Percentiles rank a stretch among this genome's conserved stretches.
phyloP scores from a whole-genome alignment of 805 yeast species.

The Yamadazyma phyllophila region DNA sequence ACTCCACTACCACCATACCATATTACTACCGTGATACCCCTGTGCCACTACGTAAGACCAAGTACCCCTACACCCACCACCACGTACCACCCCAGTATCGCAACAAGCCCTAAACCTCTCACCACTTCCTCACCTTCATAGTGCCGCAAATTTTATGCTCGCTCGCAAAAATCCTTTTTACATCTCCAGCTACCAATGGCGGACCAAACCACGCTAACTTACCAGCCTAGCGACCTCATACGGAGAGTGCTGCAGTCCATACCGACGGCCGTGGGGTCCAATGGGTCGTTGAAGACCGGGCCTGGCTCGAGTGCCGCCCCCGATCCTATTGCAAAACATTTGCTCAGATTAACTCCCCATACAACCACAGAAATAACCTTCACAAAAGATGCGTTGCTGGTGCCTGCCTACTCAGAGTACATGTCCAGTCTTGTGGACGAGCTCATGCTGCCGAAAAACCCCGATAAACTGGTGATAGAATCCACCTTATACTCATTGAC shows the following conservation, averaged over 20 bases:
- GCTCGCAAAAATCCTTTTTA: slow-evolving; percentile 5
- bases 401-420: slow-evolving; percentile 31
- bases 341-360: slow-evolving; percentile 31
- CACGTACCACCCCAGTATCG: background rate
- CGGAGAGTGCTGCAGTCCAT: slow-evolving; percentile 1
- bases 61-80: background rate
- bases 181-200: slow-evolving; percentile 2
- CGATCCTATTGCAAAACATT: slow-evolving; percentile 34
- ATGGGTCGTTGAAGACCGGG: background rate
- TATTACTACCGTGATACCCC: too few relatives aligned
- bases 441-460: slow-evolving; percentile 15
- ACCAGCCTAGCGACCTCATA: slow-evolving; percentile 3
- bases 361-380: slow-evolving; percentile 6
- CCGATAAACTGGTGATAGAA: slow-evolving; percentile 19
- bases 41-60: too few relatives aligned
- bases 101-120: too few relatives aligned
- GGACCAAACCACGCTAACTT: background rate
- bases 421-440: slow-evolving; percentile 29
- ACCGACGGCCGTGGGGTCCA: background rate
- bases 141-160: background rate
- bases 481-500: background rate
- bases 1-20: too few relatives aligned
- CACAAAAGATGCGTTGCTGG: slow-evolving; percentile 6
- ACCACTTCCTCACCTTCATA: too few relatives aligned
- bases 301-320: background rate